phyloP scores from a whole-genome alignment of 2,329 filamentous ascomycete genomes.

The Cordyceps fumosorosea region DNA sequence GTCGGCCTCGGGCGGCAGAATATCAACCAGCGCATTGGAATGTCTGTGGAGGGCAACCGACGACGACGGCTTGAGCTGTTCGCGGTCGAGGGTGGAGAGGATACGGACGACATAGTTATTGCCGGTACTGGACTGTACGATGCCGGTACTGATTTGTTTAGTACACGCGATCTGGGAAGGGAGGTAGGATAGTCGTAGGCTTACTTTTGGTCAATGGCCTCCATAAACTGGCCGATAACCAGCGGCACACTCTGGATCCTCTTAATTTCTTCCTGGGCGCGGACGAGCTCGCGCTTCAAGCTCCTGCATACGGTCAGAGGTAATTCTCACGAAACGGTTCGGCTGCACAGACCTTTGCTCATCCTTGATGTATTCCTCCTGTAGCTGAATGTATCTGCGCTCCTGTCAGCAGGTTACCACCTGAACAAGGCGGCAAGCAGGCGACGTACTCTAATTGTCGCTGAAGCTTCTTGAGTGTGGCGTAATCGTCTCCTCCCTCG shows the following conservation, averaged over 20 bases:
- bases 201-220: constrained; percentile 98
- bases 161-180: constrained; percentile 5
- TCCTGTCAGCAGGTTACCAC: constrained; percentile 19
- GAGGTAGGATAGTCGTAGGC: constrained; percentile 20
- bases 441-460: constrained; percentile 77
- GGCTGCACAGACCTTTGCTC: constrained; percentile 67
- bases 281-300: constrained; percentile 92
- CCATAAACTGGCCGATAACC: constrained; percentile 99
- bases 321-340: not conserved
- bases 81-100: constrained; percentile 94
- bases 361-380: constrained; percentile 99
- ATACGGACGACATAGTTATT: constrained; percentile 99
- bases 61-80: constrained; percentile 94
- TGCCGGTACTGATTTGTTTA: constrained; percentile 69
- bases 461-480: constrained; percentile 91
- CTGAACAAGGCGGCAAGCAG: not conserved
- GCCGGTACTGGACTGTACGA: constrained; percentile 95
- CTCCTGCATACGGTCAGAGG: constrained; percentile 50
- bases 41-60: constrained; percentile 96
- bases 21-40: constrained; percentile 97
- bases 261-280: constrained; percentile 99
- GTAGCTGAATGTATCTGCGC: constrained; percentile 81
- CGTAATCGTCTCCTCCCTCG: constrained; percentile 88
- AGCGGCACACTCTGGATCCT: constrained; percentile 96
- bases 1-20: constrained; percentile 96